A percentile compares a stretch with the other conserved stretches of the same genome.
Evolutionary conservation across 495 filamentous ascomycete species (phyloP).

Genomic region (Xeromyces bisporus): DNA sequence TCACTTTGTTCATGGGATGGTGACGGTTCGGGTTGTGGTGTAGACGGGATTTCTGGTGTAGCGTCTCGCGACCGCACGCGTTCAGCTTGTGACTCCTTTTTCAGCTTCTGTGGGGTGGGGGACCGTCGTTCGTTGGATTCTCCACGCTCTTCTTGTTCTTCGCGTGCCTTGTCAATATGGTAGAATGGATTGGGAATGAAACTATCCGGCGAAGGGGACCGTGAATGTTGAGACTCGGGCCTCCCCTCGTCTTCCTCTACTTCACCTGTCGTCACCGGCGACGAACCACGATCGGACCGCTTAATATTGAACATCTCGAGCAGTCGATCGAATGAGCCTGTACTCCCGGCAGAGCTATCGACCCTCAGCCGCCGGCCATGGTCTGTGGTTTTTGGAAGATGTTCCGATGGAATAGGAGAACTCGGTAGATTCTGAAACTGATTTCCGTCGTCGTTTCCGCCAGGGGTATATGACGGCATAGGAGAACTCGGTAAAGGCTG

Average conservation of each 20-base stretch:
- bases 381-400: not conserved
- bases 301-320: not conserved
- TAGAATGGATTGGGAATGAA: slow-evolving; percentile 15
- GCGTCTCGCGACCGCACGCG: too few relatives aligned
- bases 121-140: too few relatives aligned
- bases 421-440: not conserved
- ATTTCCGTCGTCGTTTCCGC: too few relatives aligned
- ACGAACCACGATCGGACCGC: not conserved
- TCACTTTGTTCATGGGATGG: too few relatives aligned
- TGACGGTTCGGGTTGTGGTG: too few relatives aligned
- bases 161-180: slow-evolving; percentile 8
- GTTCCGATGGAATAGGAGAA: not conserved
- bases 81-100: too few relatives aligned
- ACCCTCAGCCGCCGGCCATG: not conserved
- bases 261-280: too few relatives aligned
- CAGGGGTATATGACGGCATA: too few relatives aligned
- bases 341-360: not conserved
- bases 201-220: slow-evolving; percentile 2
- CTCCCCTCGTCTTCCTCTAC: too few relatives aligned
- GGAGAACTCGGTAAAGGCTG: too few relatives aligned
- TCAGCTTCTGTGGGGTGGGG: too few relatives aligned
- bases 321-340: not conserved
- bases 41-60: too few relatives aligned
- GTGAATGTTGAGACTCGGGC: slow-evolving; percentile 1
- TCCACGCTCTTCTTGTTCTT: slow-evolving; percentile 4